Evolutionary conservation across 2,329 filamentous ascomycete genomes (phyloP), one percentile per base, ranked within the genome.

Genomic region (Fusarium burgessii): DNA sequence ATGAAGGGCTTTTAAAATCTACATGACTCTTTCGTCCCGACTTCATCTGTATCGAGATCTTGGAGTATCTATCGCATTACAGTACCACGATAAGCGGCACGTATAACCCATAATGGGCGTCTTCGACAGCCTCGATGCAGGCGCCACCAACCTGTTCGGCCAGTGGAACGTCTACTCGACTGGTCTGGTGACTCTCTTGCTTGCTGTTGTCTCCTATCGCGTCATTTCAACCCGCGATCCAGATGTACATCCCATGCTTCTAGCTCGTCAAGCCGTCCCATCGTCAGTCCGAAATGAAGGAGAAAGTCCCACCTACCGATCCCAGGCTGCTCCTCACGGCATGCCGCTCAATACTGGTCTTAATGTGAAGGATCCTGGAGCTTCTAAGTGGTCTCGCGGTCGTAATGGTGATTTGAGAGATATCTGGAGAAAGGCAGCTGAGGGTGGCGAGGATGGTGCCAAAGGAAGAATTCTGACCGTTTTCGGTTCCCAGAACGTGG

Each of bases 321-420:
- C 92, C n/a, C 89, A 93, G 63, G 92, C 94, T 66, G 91, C 92
- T 10, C 95, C 95, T 23, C 92, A 97, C 82, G 93, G 94, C 75
- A 94, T 94, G 84, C 91, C 92, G 12, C 87, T 97, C 45, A 91
- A 91, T 73, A 83, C 87, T 40, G 93, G 94, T 7, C 85, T 97
- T 50, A 93, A 93, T 73, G 92, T 98, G 61, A 95, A 94, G 82
- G 92, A 94, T 58, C 83, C 91, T 0, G 92, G 91, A 45, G 89
- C 92, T 47, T 92, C 93, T 49, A 94, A 94, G 82, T 98, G 95
- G 93, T 87, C 92, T 13, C 85, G 87, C 61, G 95, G 95, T 51
- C 90, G 92, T 60, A 91, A 97, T 80, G 96, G 96, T 46, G 95
- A 99, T 76, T 84, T 99, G 71, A 89, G 95, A 58, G 95, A 99